A percentile compares a stretch with the other conserved stretches of the same genome.
Evolutionary conservation across 2,329 filamentous ascomycete species (phyloP).

Genomic region (Hymenoscyphus albidus): DNA sequence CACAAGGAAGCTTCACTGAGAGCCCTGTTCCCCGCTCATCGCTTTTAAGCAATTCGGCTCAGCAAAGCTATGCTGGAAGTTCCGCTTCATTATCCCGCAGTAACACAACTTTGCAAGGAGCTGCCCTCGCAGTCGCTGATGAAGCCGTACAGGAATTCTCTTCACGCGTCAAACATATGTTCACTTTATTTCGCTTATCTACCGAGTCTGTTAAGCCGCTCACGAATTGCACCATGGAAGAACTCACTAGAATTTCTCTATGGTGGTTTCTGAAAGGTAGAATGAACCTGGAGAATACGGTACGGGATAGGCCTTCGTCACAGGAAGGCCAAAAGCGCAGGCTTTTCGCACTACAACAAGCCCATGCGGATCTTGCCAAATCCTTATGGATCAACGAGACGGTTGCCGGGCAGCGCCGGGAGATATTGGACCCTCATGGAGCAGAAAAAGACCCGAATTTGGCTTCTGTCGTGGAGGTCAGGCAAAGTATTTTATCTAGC

Average conservation of each 20-base stretch:
- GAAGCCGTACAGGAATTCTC: conserved; percentile 69
- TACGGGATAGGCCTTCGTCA: conserved; percentile 59
- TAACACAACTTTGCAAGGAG: conserved; percentile 25
- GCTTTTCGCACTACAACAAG: conserved; percentile 63
- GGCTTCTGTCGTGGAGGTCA: conserved; percentile 44
- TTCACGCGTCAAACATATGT: conserved; percentile 66
- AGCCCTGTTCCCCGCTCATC: background rate
- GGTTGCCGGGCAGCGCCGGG: conserved; percentile 37
- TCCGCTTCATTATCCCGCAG: conserved; percentile 14
- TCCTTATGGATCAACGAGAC: conserved; percentile 72
- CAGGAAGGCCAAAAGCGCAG: conserved; percentile 52
- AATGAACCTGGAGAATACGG: conserved; percentile 66
- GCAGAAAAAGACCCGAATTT: conserved; percentile 28
- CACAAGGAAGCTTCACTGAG: background rate
- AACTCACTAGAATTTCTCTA: conserved; percentile 68
- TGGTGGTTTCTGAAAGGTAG: conserved; percentile 93
- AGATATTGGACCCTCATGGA: conserved; percentile 16
- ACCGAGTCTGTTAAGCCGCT: conserved; percentile 69
- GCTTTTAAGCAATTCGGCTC: background rate
- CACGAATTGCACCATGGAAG: conserved; percentile 56
- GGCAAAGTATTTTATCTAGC: conserved; percentile 57
- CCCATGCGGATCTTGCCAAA: conserved; percentile 82
- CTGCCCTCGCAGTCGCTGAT: conserved; percentile 39
- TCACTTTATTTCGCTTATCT: conserved; percentile 71
- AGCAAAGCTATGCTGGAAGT: background rate